Evolutionary conservation across 768 basidiomycete genomes (phyloP).

Genomic region (Chalciporus chontae): DNA sequence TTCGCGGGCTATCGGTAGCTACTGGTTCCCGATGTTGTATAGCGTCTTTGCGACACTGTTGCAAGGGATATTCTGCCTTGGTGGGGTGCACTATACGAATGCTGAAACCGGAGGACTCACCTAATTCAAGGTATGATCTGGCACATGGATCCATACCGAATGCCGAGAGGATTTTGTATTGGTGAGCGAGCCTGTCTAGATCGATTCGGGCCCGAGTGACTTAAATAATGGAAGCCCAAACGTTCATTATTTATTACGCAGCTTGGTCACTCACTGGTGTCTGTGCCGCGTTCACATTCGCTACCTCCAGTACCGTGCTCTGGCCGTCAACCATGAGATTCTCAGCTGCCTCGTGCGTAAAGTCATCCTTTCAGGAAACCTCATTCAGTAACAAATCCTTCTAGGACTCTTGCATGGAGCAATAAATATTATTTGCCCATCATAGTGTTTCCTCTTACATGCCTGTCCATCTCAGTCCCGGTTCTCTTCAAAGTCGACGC

Average conservation of each 20-base stretch:
- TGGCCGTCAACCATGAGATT: conserved; percentile 31
- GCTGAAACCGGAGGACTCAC: neutral
- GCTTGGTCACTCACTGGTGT: conserved; percentile 45
- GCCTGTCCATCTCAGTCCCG: conserved; percentile 40
- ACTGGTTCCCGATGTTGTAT: conserved; percentile 52
- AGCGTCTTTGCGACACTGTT: conserved; percentile 47
- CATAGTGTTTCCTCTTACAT: conserved; percentile 45
- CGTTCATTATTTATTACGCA: conserved; percentile 37
- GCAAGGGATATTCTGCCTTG: conserved; percentile 57
- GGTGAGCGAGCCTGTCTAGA: conserved; percentile 32
- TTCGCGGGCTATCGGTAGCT: conserved; percentile 38
- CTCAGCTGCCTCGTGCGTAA: conserved; percentile 19
- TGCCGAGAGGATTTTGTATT: conserved; percentile 58
- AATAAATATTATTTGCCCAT: conserved; percentile 42
- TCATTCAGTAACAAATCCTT: neutral
- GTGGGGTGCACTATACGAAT: conserved; percentile 31
- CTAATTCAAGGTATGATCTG: conserved; percentile 52
- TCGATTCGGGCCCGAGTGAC: conserved; percentile 6
- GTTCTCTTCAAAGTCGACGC: conserved; percentile 46
- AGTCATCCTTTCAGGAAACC: neutral
- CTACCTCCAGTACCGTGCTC: conserved; percentile 45
- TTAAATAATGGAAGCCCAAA: conserved; percentile 18
- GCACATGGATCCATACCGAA: conserved; percentile 56
- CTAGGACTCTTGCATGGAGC: conserved; percentile 51
- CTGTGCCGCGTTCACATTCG: conserved; percentile 42